Evolutionary conservation across 805 yeast genomes (phyloP).

Genomic region (Candida anglica): DNA sequence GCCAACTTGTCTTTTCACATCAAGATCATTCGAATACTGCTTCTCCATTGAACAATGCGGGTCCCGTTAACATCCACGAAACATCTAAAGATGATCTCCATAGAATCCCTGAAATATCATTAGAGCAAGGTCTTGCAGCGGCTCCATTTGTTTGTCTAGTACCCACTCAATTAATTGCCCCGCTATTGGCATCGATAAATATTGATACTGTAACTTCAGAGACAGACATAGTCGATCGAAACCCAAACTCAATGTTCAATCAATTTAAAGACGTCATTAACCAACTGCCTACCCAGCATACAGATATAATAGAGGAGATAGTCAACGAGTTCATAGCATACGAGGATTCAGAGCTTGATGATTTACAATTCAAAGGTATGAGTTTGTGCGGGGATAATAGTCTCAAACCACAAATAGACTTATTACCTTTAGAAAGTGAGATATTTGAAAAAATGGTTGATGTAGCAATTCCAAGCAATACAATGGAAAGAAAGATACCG

Average conservation of each 20-base stretch:
- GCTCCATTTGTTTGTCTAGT: conserved; percentile 25
- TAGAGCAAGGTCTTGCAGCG: conserved; percentile 19
- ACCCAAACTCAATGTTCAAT: conserved; percentile 3
- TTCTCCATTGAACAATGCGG: no score
- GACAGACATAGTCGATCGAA: conserved; percentile 5
- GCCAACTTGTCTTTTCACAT: no score
- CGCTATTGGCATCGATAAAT: conserved; percentile 10
- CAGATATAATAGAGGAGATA: conserved; percentile 9
- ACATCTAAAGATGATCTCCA: no score
- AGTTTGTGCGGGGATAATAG: no score
- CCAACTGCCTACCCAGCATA: conserved; percentile 9
- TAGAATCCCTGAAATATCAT: no score
- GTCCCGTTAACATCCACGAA: no score
- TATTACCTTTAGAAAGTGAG: no score
- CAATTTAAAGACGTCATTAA: conserved; percentile 9
- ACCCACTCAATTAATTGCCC: conserved; percentile 22
- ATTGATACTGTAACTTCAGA: conserved; percentile 5
- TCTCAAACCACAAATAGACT: no score
- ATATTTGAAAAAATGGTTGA: no score
- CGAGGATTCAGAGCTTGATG: conserved; percentile 23
- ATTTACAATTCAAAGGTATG: conserved; percentile 29
- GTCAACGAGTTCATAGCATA: conserved; percentile 16
- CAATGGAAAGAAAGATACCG: no score
- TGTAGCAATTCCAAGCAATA: no score
- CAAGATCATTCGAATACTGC: no score